Conservation (phyloP, 495 filamentous ascomycete genomes). For the Neurospora sp. region DNA sequence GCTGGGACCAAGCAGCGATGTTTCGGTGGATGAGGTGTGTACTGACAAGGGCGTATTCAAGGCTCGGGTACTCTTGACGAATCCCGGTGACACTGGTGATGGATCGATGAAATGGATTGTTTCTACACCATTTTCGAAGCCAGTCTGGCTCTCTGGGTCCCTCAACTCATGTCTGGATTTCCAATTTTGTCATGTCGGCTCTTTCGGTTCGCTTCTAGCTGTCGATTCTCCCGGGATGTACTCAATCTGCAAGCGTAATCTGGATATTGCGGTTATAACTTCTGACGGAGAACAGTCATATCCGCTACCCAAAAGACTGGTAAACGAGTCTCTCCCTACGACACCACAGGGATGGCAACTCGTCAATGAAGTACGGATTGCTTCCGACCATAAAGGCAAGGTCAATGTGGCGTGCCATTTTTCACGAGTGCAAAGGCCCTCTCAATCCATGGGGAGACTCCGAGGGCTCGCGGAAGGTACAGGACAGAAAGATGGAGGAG, state of each 20-base stretch:
- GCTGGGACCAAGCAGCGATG: background rate
- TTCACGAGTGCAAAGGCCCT: background rate
- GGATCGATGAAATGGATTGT: background rate
- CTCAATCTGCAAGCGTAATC: background rate
- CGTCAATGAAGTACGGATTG: background rate
- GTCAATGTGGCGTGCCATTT: background rate
- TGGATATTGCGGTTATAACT: background rate
- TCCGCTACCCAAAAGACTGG: background rate
- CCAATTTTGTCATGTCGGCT: background rate
- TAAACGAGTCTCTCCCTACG: background rate
- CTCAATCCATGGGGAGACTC: background rate
- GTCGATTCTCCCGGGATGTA: background rate
- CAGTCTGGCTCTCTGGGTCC: background rate
- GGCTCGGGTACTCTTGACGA: background rate
- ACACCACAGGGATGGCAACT: background rate
- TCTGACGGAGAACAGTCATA: background rate
- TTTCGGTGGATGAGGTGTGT: background rate
- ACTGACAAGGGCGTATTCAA: slow-evolving; percentile 1
- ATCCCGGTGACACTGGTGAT: background rate
- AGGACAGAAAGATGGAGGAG: background rate
- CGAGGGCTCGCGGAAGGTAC: background rate
- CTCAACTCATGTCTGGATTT: background rate
- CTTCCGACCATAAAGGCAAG: background rate
- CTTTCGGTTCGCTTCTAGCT: background rate
- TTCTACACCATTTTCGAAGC: background rate